These are phyloP conservation scores for Canavalia ensiformis DNA, from an alignment of 306 rosid genomes.

Conservation along the genomic window DNA sequence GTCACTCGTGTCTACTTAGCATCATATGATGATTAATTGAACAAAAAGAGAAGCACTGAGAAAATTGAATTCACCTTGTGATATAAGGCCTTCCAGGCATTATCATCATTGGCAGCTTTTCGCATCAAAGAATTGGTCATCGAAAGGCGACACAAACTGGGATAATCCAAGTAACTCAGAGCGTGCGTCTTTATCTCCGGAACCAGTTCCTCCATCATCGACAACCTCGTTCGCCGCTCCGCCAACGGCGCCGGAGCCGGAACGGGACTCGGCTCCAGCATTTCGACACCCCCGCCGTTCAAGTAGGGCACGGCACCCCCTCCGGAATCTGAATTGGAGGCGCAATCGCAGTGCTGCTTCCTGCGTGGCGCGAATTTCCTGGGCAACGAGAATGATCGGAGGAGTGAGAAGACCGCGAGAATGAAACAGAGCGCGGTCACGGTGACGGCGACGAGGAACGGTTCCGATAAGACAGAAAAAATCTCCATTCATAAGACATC, in stretches of 20 bases:
- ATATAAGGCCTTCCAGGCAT: constrained; percentile 97
- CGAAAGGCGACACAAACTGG: constrained; percentile 91
- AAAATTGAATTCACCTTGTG: constrained; percentile 74
- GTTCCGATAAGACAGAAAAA: constrained; percentile 61
- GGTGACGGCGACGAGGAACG: constrained; percentile 63
- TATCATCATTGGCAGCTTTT: constrained; percentile 94
- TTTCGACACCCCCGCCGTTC: constrained; percentile 67
- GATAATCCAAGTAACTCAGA: constrained; percentile 95
- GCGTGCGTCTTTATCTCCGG: constrained; percentile 99
- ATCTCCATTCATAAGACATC: constrained; percentile 95
- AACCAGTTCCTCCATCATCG: constrained; percentile 99
- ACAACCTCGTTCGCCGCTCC: constrained; percentile 76
- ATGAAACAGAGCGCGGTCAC: constrained; percentile 72
- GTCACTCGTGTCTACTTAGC: neutral
- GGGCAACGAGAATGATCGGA: constrained; percentile 60
- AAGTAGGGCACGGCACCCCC: constrained; percentile 55
- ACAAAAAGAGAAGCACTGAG: neutral
- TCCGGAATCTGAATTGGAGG: constrained; percentile 49
- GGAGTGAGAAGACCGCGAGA: constrained; percentile 62
- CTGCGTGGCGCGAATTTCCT: constrained; percentile 43
- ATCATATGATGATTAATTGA: neutral
- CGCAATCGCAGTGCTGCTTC: constrained; percentile 57
- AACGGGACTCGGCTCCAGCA: constrained; percentile 56
- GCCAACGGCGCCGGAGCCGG: constrained; percentile 47
- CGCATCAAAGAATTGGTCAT: constrained; percentile 99